These are phyloP conservation scores for Liriodendron chinense DNA, from an alignment of 164 flowering plant genomes.

Conservation along the genomic window DNA sequence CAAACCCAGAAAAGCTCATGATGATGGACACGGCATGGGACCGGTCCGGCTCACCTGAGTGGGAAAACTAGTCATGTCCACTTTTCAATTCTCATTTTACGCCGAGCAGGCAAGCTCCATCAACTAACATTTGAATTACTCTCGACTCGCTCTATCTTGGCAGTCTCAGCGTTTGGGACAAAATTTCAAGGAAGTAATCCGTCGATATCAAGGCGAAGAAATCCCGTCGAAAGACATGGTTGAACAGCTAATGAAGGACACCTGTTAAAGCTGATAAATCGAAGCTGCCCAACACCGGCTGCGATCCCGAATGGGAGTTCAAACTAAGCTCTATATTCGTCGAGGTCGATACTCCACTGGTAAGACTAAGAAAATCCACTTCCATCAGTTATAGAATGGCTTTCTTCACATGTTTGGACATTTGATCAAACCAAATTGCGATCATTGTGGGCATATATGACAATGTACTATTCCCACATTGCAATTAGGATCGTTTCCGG, in stretches of 20 bases:
- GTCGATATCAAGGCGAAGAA: constrained; percentile 28
- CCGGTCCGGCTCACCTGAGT: too few species aligned
- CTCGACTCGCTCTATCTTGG: background rate
- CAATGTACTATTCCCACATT: too few species aligned
- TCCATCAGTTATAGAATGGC: background rate
- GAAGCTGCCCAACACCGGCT: constrained; percentile 41
- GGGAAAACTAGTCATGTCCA: too few species aligned
- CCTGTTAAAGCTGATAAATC: constrained; percentile 43
- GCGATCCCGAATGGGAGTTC: constrained; percentile 41
- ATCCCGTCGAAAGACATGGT: constrained; percentile 33
- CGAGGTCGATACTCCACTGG: constrained; percentile 54
- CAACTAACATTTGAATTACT: background rate
- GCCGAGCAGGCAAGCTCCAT: background rate
- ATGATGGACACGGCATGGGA: too few species aligned
- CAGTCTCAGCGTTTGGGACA: constrained; percentile 35
- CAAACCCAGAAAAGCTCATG: too few species aligned
- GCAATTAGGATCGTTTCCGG: too few species aligned
- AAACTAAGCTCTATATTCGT: constrained; percentile 50
- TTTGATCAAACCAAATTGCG: too few species aligned
- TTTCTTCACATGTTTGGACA: too few species aligned
- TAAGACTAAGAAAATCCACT: constrained; percentile 12
- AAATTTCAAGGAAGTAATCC: constrained; percentile 36
- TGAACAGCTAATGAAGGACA: constrained; percentile 44
- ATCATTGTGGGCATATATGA: too few species aligned
- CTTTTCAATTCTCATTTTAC: background rate